A percentile compares a stretch with the other conserved stretches of the same genome.
These are phyloP conservation scores for Xylaria sp. DNA, from an alignment of 2,329 filamentous ascomycete species.

Conservation along the genomic window DNA sequence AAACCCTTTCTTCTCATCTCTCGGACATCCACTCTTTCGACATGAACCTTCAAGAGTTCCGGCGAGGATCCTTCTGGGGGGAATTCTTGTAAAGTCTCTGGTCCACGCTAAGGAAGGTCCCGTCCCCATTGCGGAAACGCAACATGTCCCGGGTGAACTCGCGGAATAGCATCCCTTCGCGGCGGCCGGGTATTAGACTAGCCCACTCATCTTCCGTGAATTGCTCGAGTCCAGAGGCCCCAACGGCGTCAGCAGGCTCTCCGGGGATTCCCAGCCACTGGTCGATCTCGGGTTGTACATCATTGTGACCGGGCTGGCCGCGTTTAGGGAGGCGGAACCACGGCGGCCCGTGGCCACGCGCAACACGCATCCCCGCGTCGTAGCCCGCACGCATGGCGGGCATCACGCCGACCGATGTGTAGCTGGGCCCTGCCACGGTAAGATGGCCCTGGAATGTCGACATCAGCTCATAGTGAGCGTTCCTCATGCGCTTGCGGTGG, in stretches of 20 bases:
- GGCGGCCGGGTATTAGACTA: background rate
- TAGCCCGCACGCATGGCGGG: conserved; percentile 57
- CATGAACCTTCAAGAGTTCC: background rate
- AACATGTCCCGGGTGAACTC: background rate
- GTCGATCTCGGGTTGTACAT: too few relatives aligned
- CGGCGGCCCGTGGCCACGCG: conserved; percentile 32
- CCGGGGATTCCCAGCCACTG: background rate
- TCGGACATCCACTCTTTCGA: background rate
- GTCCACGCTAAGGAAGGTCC: conserved; percentile 2
- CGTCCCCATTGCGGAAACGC: conserved; percentile 14
- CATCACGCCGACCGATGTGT: conserved; percentile 57
- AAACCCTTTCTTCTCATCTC: background rate
- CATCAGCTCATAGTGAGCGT: conserved; percentile 60
- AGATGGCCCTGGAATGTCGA: conserved; percentile 66
- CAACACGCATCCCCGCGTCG: conserved; percentile 50
- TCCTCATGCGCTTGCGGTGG: conserved; percentile 67
- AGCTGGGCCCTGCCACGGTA: conserved; percentile 65
- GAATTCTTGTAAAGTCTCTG: conserved; percentile 2
- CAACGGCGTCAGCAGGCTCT: conserved; percentile 20
- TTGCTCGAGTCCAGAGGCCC: conserved; percentile 35
- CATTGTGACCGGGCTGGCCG: too few relatives aligned
- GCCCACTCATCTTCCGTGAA: conserved; percentile 27
- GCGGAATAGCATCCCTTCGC: conserved; percentile 8
- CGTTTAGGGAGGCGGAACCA: conserved; percentile 26
- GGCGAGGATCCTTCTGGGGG: background rate